A percentile compares a stretch with the other conserved stretches of the same genome.
These are phyloP conservation scores for Gossypium davidsonii DNA, from an alignment of 441 rosid genomes.

Conservation along the genomic window DNA sequence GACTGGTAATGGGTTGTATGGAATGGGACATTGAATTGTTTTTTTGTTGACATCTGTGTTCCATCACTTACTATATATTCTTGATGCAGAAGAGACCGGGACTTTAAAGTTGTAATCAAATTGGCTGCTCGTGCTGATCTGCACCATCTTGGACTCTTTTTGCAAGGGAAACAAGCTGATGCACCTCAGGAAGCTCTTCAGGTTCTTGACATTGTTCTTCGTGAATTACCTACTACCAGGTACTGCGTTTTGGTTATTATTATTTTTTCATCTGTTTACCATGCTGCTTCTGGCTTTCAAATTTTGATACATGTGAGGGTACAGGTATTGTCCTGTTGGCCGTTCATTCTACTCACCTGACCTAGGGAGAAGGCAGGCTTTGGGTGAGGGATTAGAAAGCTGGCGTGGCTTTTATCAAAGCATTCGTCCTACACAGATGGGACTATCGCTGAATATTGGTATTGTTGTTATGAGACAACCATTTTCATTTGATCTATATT, in stretches of 20 bases:
- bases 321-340: slow-evolving; percentile 79
- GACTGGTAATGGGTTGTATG: not conserved
- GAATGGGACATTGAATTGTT: not conserved
- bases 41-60: not conserved
- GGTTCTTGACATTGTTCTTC: slow-evolving; percentile 93
- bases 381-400: slow-evolving; percentile 94
- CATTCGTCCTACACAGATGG: slow-evolving; percentile 97
- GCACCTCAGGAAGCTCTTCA: slow-evolving; percentile 97
- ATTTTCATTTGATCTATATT: slow-evolving; percentile 2
- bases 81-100: slow-evolving; percentile 65
- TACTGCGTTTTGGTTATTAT: slow-evolving; percentile 20
- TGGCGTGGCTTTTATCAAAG: slow-evolving; percentile 99
- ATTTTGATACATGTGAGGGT: not conserved
- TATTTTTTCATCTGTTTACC: not conserved
- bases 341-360: slow-evolving; percentile 87
- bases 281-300: not conserved
- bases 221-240: slow-evolving; percentile 83
- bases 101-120: slow-evolving; percentile 71
- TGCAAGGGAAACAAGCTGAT: slow-evolving; percentile 84
- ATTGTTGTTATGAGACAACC: not conserved
- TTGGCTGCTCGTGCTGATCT: slow-evolving; percentile 90
- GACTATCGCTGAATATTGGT: slow-evolving; percentile 88
- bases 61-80: slow-evolving; percentile 1
- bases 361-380: slow-evolving; percentile 49
- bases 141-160: slow-evolving; percentile 75